Conservation (phyloP, 1,139 yeast genomes). For the Candida tunisiensis region DNA sequence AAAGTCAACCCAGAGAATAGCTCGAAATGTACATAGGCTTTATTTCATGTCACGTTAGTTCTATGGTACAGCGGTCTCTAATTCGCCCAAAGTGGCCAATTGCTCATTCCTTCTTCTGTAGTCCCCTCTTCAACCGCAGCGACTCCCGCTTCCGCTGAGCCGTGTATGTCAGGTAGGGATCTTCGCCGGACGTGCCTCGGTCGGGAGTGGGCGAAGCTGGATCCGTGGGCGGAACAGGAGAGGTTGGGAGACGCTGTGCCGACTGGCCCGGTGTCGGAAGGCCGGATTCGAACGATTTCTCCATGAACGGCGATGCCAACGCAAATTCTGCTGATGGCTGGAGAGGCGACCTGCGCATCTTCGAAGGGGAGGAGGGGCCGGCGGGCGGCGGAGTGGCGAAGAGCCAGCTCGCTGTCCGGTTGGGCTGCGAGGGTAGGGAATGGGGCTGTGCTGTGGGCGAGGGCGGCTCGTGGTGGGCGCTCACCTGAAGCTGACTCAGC, state of each 20-base stretch:
- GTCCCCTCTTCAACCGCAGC: slow-evolving; percentile 3
- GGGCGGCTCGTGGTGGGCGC: background rate
- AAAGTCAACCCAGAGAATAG: background rate
- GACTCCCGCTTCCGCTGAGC: slow-evolving; percentile 6
- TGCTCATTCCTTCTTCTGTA: background rate
- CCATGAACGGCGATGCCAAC: background rate
- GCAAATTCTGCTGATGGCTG: no score
- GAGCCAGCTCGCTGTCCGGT: background rate
- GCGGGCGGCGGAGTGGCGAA: background rate
- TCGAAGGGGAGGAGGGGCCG: background rate
- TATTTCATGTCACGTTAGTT: background rate
- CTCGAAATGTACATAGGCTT: background rate
- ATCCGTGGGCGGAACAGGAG: background rate
- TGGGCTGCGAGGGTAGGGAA: background rate
- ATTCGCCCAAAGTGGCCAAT: background rate
- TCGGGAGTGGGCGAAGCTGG: no score
- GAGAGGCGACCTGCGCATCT: no score
- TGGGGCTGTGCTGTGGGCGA: background rate
- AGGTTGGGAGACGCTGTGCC: background rate
- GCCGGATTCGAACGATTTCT: background rate
- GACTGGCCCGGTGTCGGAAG: background rate
- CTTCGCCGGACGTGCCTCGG: slow-evolving; percentile 1
- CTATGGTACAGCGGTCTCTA: background rate
- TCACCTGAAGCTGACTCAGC: no score
- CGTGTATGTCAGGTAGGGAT: background rate